phyloP scores from a whole-genome alignment of 441 rosid species.

The Theobroma grandiflorum region DNA sequence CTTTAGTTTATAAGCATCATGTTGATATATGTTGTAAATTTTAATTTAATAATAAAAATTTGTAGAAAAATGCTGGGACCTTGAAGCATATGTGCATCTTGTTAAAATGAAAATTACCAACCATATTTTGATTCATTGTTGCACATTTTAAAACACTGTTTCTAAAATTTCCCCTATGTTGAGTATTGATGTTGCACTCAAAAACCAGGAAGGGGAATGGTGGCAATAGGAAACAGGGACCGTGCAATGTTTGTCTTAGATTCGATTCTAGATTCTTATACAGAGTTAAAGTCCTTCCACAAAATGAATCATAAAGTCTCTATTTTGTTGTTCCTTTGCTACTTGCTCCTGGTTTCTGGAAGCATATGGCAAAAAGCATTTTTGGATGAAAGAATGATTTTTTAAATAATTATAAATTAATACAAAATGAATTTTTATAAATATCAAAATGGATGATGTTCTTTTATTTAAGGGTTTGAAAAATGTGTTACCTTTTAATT shows the following conservation, averaged over 20 bases:
- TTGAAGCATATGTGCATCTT: slow-evolving; percentile 4
- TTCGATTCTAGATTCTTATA: neutral
- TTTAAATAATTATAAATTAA: slow-evolving; percentile 6
- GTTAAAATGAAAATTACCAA: slow-evolving; percentile 10
- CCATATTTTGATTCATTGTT: neutral
- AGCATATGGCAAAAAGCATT: neutral
- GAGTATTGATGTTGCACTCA: neutral
- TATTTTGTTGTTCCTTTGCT: neutral
- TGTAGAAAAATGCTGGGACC: neutral
- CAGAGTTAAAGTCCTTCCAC: neutral
- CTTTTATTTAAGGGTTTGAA: neutral
- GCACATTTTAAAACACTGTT: neutral
- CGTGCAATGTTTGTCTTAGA: neutral
- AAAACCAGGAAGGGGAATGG: neutral
- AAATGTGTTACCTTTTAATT: neutral
- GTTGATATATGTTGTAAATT: neutral
- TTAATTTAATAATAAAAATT: neutral
- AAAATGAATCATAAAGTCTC: neutral
- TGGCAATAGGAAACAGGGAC: neutral
- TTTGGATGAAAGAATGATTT: neutral
- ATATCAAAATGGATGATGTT: slow-evolving; percentile 2
- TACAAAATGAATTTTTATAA: neutral
- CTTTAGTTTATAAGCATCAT: slow-evolving; percentile 14
- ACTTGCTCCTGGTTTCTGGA: slow-evolving; percentile 9
- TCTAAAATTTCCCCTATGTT: neutral